Evolutionary conservation across 768 basidiomycete genomes (phyloP), one percentile per base, ranked within the genome.

Genomic region (Tylopilus felleus): DNA sequence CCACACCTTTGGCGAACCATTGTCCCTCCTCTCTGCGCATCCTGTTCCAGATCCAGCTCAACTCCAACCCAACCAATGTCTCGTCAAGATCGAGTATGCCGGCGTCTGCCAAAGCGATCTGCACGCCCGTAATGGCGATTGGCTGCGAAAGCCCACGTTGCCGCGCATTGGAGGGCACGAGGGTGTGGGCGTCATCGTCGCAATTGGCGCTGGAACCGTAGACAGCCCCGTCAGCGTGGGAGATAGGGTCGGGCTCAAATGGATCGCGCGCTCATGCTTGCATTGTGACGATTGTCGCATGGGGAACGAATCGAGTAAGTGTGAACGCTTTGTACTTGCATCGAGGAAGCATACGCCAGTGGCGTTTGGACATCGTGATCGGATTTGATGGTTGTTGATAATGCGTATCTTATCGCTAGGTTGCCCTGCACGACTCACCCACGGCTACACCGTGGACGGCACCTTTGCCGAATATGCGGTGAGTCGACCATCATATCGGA

Each of bases 171-270:
- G 74, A 1, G 77, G 79, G 0, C 78, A 78, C 61, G 77, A 79
- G 56, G 78, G 78, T n/a, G 75, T 73, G 4, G 78, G 79, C 23
- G 60, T 53, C 38, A 60, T 81, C 53, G 74, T 78, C 19, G 78
- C 75, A 17, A 75, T 81, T 35, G 77, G 68, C 22, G 60, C 71
- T 8, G 61, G 71, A 48, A 71, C 73, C 1, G 19, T 48, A 10
- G 57, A 61, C 3, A 70, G 68, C 29, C 60, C 57, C 2, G 65
- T 75, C 51, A 70, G 63, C 22, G 17, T 76, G 42, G 77, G 75
- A 17, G 74, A 75, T 33, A 56, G 69, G 14, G 77, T 77, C 23
- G 76, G 77, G 8, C 67, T 79, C 60, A 79, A 78, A 29, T 78
- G 74, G 71, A 52, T 73, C 29, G 74, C 73, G 19, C 66, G 71